Evolutionary conservation across 345 rosid species (phyloP), one percentile per base, ranked within the genome.

Genomic region (Arabis hirsuta): DNA sequence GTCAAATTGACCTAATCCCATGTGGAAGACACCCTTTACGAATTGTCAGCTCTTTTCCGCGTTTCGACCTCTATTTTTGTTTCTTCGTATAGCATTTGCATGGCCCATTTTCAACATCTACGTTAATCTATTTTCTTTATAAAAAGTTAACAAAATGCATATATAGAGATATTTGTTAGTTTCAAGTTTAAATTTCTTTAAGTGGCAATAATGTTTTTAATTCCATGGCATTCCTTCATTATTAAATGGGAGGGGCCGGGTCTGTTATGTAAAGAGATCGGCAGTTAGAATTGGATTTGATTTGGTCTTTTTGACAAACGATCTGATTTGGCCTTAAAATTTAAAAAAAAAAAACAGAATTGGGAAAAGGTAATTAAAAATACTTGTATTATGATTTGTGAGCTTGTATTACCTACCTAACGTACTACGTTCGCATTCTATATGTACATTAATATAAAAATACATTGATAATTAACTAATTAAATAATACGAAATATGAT

Each of bases 41-140:
- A 67, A 45, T 62, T 47, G 62, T 68, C 73, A 62, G 70, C 71
- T 76, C 54, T 69, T 38, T 63, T 65, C 70, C 76, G 76, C 72
- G 80, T 69, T 52, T 12, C 8, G 29, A 7, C 76, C 71, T 70
- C 71, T 39, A 58, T 4, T 31, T 47, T 41, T 41, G 5, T 54
- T 32, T 44, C 11, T 72, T 31, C 32, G 24, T 13, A 20, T 29
- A 6, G 51, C 20, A n/a, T 51, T 22, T 51, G 75, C 54, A 53
- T 62, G 47, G 43, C 65, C 65, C 72, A 73, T 45, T 54, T 55
- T 6, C 7, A 45, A 9, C 38, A 36, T 39, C 44, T 55, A 32
- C 44, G 50, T 72, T 55, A 44, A 19, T 46, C 24, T 26, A 12
- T 46, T 27, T 64, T 16, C 4, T 62, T 14, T 26, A 34, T 29